Evolutionary conservation across 495 filamentous ascomycete genomes (phyloP).

Genomic region (Neurospora sp.): DNA sequence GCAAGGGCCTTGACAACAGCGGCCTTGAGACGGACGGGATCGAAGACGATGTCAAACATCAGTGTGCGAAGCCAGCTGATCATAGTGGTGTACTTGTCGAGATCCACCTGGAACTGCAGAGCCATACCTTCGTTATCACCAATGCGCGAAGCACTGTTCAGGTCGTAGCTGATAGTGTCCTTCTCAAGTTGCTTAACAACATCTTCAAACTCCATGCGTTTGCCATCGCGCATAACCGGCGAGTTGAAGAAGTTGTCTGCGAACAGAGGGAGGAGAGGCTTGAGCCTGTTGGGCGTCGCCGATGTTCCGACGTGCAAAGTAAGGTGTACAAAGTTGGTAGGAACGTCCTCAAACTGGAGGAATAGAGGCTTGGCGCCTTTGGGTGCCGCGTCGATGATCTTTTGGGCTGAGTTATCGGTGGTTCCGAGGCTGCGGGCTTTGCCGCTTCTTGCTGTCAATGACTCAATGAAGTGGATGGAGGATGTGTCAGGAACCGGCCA

Average conservation of each 20-base stretch:
- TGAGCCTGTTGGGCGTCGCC: conserved; percentile 58
- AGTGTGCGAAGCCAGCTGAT: conserved; percentile 82
- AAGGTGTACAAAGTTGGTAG: conserved; percentile 80
- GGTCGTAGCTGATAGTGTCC: conserved; percentile 75
- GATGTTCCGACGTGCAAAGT: conserved; percentile 68
- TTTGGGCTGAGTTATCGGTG: conserved; percentile 60
- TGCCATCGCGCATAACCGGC: conserved; percentile 68
- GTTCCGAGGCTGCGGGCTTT: conserved; percentile 60
- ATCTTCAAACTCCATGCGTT: conserved; percentile 77
- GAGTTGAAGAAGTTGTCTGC: conserved; percentile 90
- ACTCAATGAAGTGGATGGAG: conserved; percentile 89
- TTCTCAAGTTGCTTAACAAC: conserved; percentile 82
- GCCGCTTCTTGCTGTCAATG: conserved; percentile 76
- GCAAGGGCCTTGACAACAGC: conserved; percentile 82
- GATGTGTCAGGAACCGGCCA: conserved; percentile 76
- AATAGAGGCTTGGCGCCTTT: conserved; percentile 57
- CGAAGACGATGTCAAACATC: conserved; percentile 80
- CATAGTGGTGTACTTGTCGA: conserved; percentile 72
- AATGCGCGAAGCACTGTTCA: conserved; percentile 54
- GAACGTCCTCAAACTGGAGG: conserved; percentile 92
- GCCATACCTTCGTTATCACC: conserved; percentile 71
- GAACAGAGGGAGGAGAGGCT: conserved; percentile 76
- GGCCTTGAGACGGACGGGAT: conserved; percentile 65
- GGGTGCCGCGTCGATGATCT: conserved; percentile 60
- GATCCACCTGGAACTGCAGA: conserved; percentile 76